Evolutionary conservation across 2,329 filamentous ascomycete genomes (phyloP).

Genomic region (Fusarium foetens): DNA sequence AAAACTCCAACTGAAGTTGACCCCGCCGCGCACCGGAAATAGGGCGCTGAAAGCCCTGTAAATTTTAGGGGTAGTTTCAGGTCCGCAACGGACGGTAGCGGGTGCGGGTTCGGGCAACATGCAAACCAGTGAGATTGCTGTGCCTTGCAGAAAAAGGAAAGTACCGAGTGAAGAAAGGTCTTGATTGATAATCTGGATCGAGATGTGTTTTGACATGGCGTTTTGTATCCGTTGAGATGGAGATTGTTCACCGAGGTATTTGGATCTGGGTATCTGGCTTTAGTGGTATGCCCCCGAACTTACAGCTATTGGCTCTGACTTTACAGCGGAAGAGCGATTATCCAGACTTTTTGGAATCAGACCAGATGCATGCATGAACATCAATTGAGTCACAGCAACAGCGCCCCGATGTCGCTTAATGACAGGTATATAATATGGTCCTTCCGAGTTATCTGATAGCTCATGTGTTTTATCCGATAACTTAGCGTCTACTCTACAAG

Average conservation of each 20-base stretch:
- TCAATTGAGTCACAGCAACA: conserved; percentile 27
- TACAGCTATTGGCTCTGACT: neutral
- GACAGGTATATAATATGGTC: conserved; percentile 1
- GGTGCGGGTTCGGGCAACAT: conserved; percentile 6
- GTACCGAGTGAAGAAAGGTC: neutral
- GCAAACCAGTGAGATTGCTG: conserved; percentile 7
- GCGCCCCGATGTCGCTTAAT: conserved; percentile 24
- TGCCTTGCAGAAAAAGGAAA: conserved; percentile 26
- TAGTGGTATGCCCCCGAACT: conserved; percentile 1
- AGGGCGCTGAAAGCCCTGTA: conserved; percentile 4
- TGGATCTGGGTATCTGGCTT: neutral
- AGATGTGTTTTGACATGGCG: conserved; percentile 16
- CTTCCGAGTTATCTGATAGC: neutral
- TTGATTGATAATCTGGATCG: conserved; percentile 17
- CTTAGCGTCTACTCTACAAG: neutral
- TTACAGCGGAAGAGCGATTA: conserved; percentile 35
- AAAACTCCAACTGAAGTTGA: conserved; percentile 16
- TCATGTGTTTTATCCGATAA: neutral
- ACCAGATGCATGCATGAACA: neutral
- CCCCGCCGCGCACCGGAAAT: conserved; percentile 2
- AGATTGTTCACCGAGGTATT: neutral
- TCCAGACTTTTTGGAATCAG: conserved; percentile 20
- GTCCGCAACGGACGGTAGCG: conserved; percentile 27
- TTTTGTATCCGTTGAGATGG: neutral
- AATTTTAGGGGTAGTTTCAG: conserved; percentile 8